phyloP scores from a whole-genome alignment of 2,329 filamentous ascomycete species.

The Verticillium dahliae region DNA sequence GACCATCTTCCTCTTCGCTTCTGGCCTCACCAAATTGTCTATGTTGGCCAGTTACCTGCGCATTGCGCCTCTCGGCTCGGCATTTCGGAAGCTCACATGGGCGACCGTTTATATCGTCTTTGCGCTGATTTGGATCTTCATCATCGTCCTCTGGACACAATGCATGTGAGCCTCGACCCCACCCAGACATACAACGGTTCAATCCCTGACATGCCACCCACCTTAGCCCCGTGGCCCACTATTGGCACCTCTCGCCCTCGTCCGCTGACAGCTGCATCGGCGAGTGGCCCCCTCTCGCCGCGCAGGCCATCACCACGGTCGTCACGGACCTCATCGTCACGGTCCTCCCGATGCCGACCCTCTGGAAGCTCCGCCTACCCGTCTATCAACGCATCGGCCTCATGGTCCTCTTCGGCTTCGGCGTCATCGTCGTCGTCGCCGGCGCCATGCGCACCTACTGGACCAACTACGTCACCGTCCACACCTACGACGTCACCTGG shows the following conservation, averaged over 20 bases:
- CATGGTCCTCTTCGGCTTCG: conserved; percentile 28
- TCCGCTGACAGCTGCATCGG: conserved; percentile 17
- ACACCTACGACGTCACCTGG: conserved; percentile 33
- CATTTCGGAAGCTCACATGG: conserved; percentile 25
- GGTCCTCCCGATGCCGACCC: conserved; percentile 27
- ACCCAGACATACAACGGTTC: too few species aligned
- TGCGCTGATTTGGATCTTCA: conserved; percentile 20
- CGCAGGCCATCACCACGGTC: conserved; percentile 24
- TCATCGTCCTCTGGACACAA: conserved; percentile 28
- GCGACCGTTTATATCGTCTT: conserved; percentile 19
- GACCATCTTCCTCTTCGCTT: conserved; percentile 30
- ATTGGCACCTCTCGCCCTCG: conserved; percentile 17
- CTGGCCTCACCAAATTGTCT: conserved; percentile 29
- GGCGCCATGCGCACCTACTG: too few species aligned
- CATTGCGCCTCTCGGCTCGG: conserved; percentile 24
- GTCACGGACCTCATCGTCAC: conserved; percentile 27
- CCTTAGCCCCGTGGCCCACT: conserved; percentile 15
- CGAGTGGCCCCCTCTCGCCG: conserved; percentile 19
- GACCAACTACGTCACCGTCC: conserved; percentile 7
- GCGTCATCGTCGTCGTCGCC: conserved; percentile 3
- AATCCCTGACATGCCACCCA: neutral
- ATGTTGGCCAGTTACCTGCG: conserved; percentile 33
- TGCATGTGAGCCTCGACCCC: conserved; percentile 20
- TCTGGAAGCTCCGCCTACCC: conserved; percentile 24
- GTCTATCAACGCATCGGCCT: conserved; percentile 24